Evolutionary conservation across 129 eudicot genomes (phyloP).

Genomic region (Glebionis coronaria): DNA sequence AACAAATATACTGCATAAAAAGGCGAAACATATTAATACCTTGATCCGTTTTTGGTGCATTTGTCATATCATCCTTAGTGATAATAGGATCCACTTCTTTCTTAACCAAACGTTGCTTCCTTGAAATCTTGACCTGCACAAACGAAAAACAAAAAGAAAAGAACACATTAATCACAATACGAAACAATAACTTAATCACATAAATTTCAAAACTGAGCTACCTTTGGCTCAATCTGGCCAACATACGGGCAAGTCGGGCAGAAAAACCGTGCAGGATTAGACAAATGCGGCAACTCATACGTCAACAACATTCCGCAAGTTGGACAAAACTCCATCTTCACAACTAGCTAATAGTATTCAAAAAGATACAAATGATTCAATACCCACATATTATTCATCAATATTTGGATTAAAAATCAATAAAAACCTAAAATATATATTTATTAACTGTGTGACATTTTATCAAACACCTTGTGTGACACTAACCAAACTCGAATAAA

Average conservation of each 20-base stretch:
- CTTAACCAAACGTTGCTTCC: slow-evolving; percentile 53
- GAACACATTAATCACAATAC: background rate
- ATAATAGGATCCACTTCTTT: slow-evolving; percentile 64
- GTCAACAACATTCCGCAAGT: slow-evolving; percentile 62
- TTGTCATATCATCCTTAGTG: slow-evolving; percentile 50
- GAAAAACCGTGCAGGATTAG: slow-evolving; percentile 53
- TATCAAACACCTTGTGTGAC: slow-evolving; percentile 31
- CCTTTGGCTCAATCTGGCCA: slow-evolving; percentile 56
- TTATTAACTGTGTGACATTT: slow-evolving; percentile 4
- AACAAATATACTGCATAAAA: background rate
- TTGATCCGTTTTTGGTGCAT: slow-evolving; percentile 52
- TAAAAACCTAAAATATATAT: background rate
- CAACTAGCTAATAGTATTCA: slow-evolving; percentile 5
- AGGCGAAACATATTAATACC: slow-evolving; percentile 30
- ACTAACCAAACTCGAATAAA: background rate
- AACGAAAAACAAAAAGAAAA: background rate
- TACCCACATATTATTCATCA: background rate
- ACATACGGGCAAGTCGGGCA: slow-evolving; percentile 79
- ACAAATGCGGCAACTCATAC: slow-evolving; percentile 60
- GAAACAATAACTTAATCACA: slow-evolving; percentile 2
- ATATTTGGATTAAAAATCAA: background rate
- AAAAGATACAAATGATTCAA: background rate
- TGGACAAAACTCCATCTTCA: slow-evolving; percentile 79
- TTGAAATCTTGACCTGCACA: slow-evolving; percentile 64
- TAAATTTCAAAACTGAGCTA: slow-evolving; percentile 12